These are phyloP conservation scores for Eimeria sp. DNA, from an alignment of 169 alveolate species.

Conservation along the genomic window DNA sequence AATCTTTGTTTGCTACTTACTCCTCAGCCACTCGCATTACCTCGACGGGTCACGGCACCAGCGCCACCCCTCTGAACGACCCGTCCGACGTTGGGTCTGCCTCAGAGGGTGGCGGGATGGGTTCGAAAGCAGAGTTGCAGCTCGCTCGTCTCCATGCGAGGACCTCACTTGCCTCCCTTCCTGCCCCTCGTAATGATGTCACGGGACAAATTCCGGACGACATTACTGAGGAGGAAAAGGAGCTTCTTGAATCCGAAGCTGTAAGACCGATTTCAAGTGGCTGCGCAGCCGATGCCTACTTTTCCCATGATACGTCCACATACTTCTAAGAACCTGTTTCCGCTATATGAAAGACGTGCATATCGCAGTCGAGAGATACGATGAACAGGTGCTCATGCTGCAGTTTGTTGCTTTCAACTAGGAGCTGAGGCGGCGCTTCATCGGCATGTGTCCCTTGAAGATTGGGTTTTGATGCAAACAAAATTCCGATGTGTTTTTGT, in stretches of 20 bases:
- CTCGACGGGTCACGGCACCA: conserved; percentile 67
- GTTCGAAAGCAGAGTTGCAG: conserved; percentile 70
- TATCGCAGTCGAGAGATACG: neutral
- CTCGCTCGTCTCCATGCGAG: conserved; percentile 70
- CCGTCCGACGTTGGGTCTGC: conserved; percentile 69
- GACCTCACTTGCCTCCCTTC: conserved; percentile 64
- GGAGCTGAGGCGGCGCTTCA: neutral
- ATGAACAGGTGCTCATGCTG: too few relatives aligned
- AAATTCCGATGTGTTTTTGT: neutral
- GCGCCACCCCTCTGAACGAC: conserved; percentile 67
- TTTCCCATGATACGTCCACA: neutral
- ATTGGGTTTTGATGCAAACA: neutral
- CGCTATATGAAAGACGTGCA: neutral
- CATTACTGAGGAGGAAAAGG: conserved; percentile 65
- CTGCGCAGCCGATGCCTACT: neutral
- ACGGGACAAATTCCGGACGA: conserved; percentile 69
- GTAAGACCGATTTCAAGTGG: neutral
- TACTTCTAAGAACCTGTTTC: neutral
- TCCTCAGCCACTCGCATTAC: conserved; percentile 62
- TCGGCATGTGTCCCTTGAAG: neutral
- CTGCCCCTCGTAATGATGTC: conserved; percentile 72
- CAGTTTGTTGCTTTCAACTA: neutral
- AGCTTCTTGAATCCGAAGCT: conserved; percentile 69
- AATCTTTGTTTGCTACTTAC: neutral
- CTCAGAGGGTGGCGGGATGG: conserved; percentile 75